These are phyloP conservation scores for Saccharomycopsis microspora DNA, from an alignment of 805 yeast species.

Conservation along the genomic window DNA sequence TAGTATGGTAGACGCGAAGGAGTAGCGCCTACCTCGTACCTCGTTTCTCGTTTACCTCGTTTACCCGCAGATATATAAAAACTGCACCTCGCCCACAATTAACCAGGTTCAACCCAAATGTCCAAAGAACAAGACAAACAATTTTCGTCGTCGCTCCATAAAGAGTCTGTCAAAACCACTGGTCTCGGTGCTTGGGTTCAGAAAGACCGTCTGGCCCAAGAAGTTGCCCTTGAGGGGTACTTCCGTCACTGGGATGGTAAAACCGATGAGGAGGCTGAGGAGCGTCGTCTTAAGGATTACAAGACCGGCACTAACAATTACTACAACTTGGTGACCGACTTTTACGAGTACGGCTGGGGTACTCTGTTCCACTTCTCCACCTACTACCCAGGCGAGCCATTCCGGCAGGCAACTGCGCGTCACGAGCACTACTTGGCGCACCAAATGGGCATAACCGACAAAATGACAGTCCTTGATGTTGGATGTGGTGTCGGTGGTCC, in stretches of 20 bases:
- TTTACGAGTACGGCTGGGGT: slow-evolving; percentile 99
- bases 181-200: slow-evolving; percentile 71
- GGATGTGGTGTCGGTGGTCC: slow-evolving; percentile 99
- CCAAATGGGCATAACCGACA: slow-evolving; percentile 68
- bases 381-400: slow-evolving; percentile 87
- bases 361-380: slow-evolving; percentile 95
- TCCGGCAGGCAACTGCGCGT: slow-evolving; percentile 89
- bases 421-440: slow-evolving; percentile 93
- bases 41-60: too few relatives aligned
- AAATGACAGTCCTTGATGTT: slow-evolving; percentile 87
- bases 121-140: slow-evolving; percentile 22
- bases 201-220: slow-evolving; percentile 71
- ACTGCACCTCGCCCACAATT: too few relatives aligned
- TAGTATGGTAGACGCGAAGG: background rate
- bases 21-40: too few relatives aligned
- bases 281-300: slow-evolving; percentile 69
- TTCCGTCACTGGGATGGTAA: slow-evolving; percentile 97
- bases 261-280: slow-evolving; percentile 60
- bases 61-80: background rate
- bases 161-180: slow-evolving; percentile 44
- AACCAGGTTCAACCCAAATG: background rate
- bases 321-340: slow-evolving; percentile 94
- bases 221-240: slow-evolving; percentile 78
- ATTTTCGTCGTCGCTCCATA: slow-evolving; percentile 78
- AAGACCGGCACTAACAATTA: slow-evolving; percentile 88